Base-by-base conservation (phyloP, 192 early-diverging fungal genomes). In the Phycomyces blakesleeanus region DNA sequence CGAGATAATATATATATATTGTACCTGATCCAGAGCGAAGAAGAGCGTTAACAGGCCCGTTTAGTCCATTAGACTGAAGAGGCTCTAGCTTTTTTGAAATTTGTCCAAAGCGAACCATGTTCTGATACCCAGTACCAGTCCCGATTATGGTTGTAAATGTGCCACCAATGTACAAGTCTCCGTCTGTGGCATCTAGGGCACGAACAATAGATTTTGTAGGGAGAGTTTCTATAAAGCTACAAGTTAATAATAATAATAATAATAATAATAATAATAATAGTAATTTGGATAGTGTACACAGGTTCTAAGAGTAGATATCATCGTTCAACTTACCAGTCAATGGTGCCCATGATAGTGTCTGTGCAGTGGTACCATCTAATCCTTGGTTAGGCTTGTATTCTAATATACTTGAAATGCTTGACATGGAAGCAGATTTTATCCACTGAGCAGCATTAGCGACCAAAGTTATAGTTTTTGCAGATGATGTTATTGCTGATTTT, bases 41-140 rank as follows among this genome's bases (percentile, higher is more conserved):
- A 16, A 68, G 20, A 5, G 66, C 18, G 44, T 52, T 44, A 2
- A 68, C 66, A 21, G 52, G 18, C 6, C 70, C 70, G 50, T 66
- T 66, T 9, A 61, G 59, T 14, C 70, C 70, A 14, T 20, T 38
- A 22, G 26, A 18, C 0, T 2, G 24, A 1, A 67, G 34, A 14
- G 65, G 42, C 20, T 38, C 24, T 24, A 67, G 11, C 12, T 54
- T 40, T 16, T 49, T 60, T 0, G 59, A 24, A 11, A 37, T 34
- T 56, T 62, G 63, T 66, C 81, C 69, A 71, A 86, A 89, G 53
- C 68, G 61, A 2, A 83, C 85, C 61, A 91, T 75, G 62, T 87
- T 89, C 5, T 65, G 72, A 38, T 63, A 73, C 8, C 42, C 42
- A 14, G 9, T 38, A n/a, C 27, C 38, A 18, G 18, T n/a, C 27